phyloP scores from a whole-genome alignment of 1,284 basidiomycete genomes.

The Phenoliferia sp. region DNA sequence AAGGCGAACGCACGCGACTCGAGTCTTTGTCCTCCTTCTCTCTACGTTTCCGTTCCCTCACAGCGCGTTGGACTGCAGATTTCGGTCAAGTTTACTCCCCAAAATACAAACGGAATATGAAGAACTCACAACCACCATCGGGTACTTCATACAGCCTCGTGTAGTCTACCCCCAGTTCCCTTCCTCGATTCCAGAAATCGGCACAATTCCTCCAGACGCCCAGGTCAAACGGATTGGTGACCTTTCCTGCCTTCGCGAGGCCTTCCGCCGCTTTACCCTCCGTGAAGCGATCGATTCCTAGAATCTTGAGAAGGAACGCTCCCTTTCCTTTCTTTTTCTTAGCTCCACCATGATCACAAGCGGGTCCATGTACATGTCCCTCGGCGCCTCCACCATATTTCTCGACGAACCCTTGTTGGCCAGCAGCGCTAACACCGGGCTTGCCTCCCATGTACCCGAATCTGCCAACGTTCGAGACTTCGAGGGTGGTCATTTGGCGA shows the following conservation, averaged over 20 bases:
- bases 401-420: constrained; percentile 13
- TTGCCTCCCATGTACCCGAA: constrained; percentile 86
- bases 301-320: constrained; percentile 75
- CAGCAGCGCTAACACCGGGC: constrained; percentile 16
- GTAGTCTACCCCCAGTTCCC: constrained; percentile 83
- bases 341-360: constrained; percentile 34
- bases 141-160: constrained; percentile 84
- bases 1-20: not conserved
- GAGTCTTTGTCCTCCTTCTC: constrained; percentile 8
- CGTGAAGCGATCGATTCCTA: constrained; percentile 90
- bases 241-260: constrained; percentile 50
- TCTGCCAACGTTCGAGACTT: constrained; percentile 89
- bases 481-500: constrained; percentile 92
- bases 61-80: constrained; percentile 1
- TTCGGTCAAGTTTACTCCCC: too few relatives aligned
- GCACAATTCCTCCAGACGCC: constrained; percentile 80
- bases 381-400: constrained; percentile 10
- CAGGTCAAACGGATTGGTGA: constrained; percentile 84
- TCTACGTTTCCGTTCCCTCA: constrained; percentile 13
- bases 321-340: constrained; percentile 35
- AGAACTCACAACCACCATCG: constrained; percentile 10
- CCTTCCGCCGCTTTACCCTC: constrained; percentile 80
- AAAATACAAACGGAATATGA: not conserved
- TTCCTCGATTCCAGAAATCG: constrained; percentile 89
- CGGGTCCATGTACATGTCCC: constrained; percentile 32